Percentiles rank a stretch among this genome's conserved stretches.
Conservation (phyloP, 2,329 filamentous ascomycete species). For the Alternaria sp. region DNA sequence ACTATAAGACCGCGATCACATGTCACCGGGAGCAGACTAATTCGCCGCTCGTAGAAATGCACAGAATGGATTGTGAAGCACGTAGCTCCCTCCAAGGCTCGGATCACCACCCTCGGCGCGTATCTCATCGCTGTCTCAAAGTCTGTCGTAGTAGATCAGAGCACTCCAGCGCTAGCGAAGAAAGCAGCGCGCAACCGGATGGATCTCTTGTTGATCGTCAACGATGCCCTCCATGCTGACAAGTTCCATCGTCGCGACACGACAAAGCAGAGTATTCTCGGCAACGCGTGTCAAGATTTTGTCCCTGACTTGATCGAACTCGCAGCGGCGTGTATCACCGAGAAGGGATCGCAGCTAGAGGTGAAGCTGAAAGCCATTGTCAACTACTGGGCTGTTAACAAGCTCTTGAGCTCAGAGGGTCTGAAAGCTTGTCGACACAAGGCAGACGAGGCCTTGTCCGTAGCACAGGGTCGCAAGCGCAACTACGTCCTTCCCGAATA, state of each 20-base stretch:
- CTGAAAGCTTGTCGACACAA: slow-evolving; percentile 66
- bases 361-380: slow-evolving; percentile 66
- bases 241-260: slow-evolving; percentile 27
- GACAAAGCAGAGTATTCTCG: slow-evolving; percentile 14
- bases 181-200: slow-evolving; percentile 70
- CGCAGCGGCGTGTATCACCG: slow-evolving; percentile 61
- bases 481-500: slow-evolving; percentile 74
- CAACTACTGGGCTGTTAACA: slow-evolving; percentile 71
- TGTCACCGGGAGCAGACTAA: slow-evolving; percentile 40
- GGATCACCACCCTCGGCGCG: slow-evolving; percentile 73
- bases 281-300: slow-evolving; percentile 57
- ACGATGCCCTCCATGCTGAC: slow-evolving; percentile 71
- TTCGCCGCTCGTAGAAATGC: slow-evolving; percentile 68
- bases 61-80: slow-evolving; percentile 83
- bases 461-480: slow-evolving; percentile 56
- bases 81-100: slow-evolving; percentile 70
- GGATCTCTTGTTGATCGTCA: slow-evolving; percentile 78
- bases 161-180: slow-evolving; percentile 48
- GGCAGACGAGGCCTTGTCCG: slow-evolving; percentile 54
- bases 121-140: slow-evolving; percentile 74
- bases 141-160: slow-evolving; percentile 55
- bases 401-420: slow-evolving; percentile 64
- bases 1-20: slow-evolving; percentile 24
- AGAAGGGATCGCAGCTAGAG: slow-evolving; percentile 69
- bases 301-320: slow-evolving; percentile 67